These are phyloP conservation scores for Podospora bellae-mahoneyi DNA, from an alignment of 495 filamentous ascomycete genomes.

Conservation along the genomic window DNA sequence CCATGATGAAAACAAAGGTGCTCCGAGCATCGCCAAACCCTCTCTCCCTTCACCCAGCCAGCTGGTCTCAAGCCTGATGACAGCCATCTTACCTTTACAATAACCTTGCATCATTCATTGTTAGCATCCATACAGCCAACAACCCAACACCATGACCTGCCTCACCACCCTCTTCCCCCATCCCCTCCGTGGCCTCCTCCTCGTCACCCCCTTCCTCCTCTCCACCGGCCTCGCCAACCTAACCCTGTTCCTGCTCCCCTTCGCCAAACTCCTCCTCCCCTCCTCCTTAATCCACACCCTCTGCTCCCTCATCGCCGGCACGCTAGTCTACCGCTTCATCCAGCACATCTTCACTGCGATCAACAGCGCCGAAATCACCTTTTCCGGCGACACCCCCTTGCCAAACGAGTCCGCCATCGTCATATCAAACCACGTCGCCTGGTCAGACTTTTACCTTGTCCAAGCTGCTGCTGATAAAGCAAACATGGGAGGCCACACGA, in stretches of 20 bases:
- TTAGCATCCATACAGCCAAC: not conserved
- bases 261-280: not conserved
- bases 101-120: not conserved
- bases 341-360: slow-evolving; percentile 49
- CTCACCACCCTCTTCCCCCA: not conserved
- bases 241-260: not conserved
- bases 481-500: slow-evolving; percentile 54
- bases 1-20: not conserved
- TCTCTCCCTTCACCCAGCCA: not conserved
- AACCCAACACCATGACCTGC: not conserved
- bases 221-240: not conserved
- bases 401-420: slow-evolving; percentile 53
- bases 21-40: not conserved
- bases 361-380: slow-evolving; percentile 49
- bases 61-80: not conserved
- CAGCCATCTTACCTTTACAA: not conserved
- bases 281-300: slow-evolving; percentile 43
- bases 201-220: not conserved
- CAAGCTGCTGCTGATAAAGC: slow-evolving; percentile 51
- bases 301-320: slow-evolving; percentile 48
- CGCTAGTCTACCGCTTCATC: slow-evolving; percentile 49
- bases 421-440: slow-evolving; percentile 55
- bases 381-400: slow-evolving; percentile 48
- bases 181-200: slow-evolving; percentile 31
- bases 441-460: slow-evolving; percentile 61